Evolutionary conservation across 2,329 filamentous ascomycete species (phyloP), one percentile per base, ranked within the genome.

Genomic region (Didymellaceae sp.): DNA sequence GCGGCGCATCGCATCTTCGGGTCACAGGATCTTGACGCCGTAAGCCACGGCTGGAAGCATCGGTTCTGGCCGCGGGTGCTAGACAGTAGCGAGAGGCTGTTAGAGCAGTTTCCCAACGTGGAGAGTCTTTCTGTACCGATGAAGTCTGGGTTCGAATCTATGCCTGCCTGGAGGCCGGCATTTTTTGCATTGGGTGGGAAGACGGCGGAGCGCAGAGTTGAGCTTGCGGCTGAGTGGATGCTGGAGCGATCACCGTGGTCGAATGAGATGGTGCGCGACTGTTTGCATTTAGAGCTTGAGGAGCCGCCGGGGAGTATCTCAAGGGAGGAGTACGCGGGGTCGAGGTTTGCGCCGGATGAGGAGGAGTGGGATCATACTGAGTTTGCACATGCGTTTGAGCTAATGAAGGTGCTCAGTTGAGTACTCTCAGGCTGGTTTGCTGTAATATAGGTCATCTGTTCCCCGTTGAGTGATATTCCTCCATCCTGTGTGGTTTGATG

Each of bases 31-130:
- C 53, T 67, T 14, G 62, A 66, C 11, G 58, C 59, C 6, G 67
- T 66, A 3, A 54, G 57, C 7, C 63, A 66, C 26, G 60, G 59
- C 20, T 72, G 68, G 67, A 61, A 59, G 22, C 54, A 59, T 17
- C 49, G 58, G 2, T 66, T 67, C 40, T 72, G 67, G 68, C 66
- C 67, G 0, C 52, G 56, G 17, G 49, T 72, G n/a, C 20, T 65
- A 6, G 28, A 47, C 3, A 58, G 52, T 20, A 55, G 61, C 28
- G 35, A 37, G 3, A 58, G 37, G 14, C 30, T 65, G 14, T 45
- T 71, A 0, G 37, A 54, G 8, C 59, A 54, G 6, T 71, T 63
- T 45, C 64, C 67, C 0, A 53, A 58, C 17, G 39, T 70, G 7
- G 55, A 67, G 7, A 61, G 45, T 1, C 22, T 72, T 21, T 62